A percentile compares a stretch with the other conserved stretches of the same genome.
These are phyloP conservation scores for Notholithocarpus densiflorus DNA, from an alignment of 306 rosid species.

Conservation along the genomic window DNA sequence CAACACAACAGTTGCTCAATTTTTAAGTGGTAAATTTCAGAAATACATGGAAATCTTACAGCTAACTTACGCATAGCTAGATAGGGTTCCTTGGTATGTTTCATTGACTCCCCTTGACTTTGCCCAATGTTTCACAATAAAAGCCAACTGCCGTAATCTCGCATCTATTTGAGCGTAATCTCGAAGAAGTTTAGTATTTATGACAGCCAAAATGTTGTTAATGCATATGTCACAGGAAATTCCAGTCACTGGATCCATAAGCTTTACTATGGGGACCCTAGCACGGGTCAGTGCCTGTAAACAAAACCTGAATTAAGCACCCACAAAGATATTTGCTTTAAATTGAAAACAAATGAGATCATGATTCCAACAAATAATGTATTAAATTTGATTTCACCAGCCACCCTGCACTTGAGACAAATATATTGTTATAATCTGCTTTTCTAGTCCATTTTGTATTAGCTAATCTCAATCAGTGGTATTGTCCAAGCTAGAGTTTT, in stretches of 20 bases:
- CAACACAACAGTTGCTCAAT: not conserved
- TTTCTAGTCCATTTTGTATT: not conserved
- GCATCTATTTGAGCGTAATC: constrained; percentile 76
- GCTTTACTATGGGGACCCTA: constrained; percentile 97
- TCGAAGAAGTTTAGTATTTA: constrained; percentile 85
- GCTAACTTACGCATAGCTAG: constrained; percentile 95
- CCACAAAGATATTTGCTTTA: not conserved
- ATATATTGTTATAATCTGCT: not conserved
- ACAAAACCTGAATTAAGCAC: constrained; percentile 24
- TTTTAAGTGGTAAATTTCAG: not conserved
- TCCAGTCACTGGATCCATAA: constrained; percentile 86
- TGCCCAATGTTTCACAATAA: constrained; percentile 95
- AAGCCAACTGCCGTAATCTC: constrained; percentile 79
- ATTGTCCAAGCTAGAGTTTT: not conserved
- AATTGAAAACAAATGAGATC: not conserved
- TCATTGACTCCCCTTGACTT: constrained; percentile 96
- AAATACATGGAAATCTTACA: not conserved
- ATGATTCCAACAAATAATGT: not conserved
- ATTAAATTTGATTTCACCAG: not conserved
- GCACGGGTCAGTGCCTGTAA: constrained; percentile 94
- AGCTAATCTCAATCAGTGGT: not conserved
- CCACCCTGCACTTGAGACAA: not conserved
- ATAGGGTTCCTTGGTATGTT: constrained; percentile 95
- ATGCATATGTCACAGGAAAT: constrained; percentile 95
- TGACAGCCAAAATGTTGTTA: constrained; percentile 92